phyloP scores from a whole-genome alignment of 1,284 basidiomycete species.

The Phylloporus gajari region DNA sequence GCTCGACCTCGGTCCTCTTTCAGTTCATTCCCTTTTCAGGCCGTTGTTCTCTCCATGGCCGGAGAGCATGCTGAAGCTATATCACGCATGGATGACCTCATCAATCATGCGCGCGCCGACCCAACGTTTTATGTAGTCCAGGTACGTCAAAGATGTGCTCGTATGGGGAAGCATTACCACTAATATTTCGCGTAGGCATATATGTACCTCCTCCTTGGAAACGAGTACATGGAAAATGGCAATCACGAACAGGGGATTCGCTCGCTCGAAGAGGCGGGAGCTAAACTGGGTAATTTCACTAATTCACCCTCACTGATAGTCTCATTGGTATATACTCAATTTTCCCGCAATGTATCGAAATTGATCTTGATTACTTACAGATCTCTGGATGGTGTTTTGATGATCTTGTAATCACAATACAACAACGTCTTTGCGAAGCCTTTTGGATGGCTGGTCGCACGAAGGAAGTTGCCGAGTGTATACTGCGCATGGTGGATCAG shows the following conservation, averaged over 20 bases:
- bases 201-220: neutral
- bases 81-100: too few species aligned
- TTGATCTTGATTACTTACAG: neutral
- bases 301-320: neutral
- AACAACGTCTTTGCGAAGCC: too few species aligned
- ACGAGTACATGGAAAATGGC: neutral
- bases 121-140: too few species aligned
- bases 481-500: too few species aligned
- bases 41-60: neutral
- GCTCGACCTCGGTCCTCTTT: neutral
- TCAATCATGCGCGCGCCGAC: too few species aligned
- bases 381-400: neutral
- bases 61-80: too few species aligned
- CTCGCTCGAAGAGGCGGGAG: neutral
- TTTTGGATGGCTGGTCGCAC: too few species aligned
- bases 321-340: neutral
- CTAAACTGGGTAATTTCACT: neutral
- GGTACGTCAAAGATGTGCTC: too few species aligned
- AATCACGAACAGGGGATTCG: neutral
- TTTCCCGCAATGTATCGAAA: neutral
- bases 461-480: too few species aligned
- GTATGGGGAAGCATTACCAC: too few species aligned
- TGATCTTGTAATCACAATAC: too few species aligned
- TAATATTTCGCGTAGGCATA: neutral
- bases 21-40: neutral